Base-by-base conservation (phyloP, 192 early-diverging fungal genomes). In the Entomortierella chlamydospora region DNA sequence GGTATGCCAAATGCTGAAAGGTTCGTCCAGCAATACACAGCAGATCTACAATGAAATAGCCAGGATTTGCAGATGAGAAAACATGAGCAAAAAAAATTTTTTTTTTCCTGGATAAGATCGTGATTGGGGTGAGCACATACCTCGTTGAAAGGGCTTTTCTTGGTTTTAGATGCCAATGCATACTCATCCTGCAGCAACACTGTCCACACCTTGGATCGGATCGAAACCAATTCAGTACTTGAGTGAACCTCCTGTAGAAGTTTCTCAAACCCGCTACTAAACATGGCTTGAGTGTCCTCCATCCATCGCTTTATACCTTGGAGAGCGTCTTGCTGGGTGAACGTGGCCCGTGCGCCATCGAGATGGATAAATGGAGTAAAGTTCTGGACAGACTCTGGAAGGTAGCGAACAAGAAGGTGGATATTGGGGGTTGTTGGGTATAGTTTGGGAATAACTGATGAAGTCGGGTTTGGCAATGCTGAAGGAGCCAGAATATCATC, bases 371-470 rank as follows among this genome's bases (percentile, higher is more conserved):
- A 72, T 13, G 88, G 88, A 2, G 86, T 85, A 56, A 82, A 87
- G 13, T 83, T 84, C 55, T 87, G 88, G 57, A 90, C 71, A 0
- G 81, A 64, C 45, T 87, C 85, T 15, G 88, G 88, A 0, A 90
- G 82, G 66, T 90, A 85, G 9, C 88, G 83, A 11, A 87, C 73
- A 22, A 90, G 70, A 13, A 90, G 73, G 60, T 90, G 85, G 26
- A 86, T 83, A 57, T 90, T 88, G 12, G 85, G 83, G 20, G 81
- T 84, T 22, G 86, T 83, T 2, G 88, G 86, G 62, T 88, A 90
- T 49, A 90, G 50, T 51, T 82, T 79, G 0, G 76, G 61, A 29
- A 76, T 66, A 25, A 76, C 68, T 18, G 73, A 58, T 17, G 47
- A 30, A 18, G 57, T 29, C 18, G 52, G 15, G 37, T 58, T 74